phyloP scores from a whole-genome alignment of 768 basidiomycete genomes.

The Agaricus blazei region DNA sequence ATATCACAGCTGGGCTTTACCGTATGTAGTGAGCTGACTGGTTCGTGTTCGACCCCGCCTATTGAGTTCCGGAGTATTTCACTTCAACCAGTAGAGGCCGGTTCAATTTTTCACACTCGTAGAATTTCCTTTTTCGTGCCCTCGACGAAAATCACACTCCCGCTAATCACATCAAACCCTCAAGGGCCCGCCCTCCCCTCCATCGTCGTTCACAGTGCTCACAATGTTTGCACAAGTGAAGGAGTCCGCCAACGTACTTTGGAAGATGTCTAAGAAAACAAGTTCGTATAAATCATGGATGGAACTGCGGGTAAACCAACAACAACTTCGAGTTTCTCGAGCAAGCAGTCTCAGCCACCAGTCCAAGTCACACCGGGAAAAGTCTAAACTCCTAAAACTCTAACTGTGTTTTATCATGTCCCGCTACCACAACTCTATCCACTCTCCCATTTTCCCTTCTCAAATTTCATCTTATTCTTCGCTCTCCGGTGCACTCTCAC shows the following conservation, averaged over 20 bases:
- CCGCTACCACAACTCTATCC: slow-evolving; percentile 9
- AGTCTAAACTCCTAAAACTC: slow-evolving; percentile 7
- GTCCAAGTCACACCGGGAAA: neutral
- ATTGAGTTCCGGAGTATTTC: neutral
- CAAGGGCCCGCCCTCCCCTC: neutral
- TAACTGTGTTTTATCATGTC: slow-evolving; percentile 4
- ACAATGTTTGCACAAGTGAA: slow-evolving; percentile 4
- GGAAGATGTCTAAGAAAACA: neutral
- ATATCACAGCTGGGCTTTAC: neutral
- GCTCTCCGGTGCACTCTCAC: slow-evolving; percentile 6
- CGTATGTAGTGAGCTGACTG: neutral
- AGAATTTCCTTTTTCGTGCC: neutral
- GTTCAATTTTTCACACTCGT: neutral
- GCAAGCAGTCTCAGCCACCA: neutral
- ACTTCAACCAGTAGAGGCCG: neutral
- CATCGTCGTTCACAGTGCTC: neutral
- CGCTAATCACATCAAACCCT: neutral
- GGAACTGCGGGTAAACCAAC: neutral
- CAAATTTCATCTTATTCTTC: slow-evolving; percentile 8
- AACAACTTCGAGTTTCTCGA: slow-evolving; percentile 7
- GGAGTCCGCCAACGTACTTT: neutral
- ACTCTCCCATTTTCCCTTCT: slow-evolving; percentile 7
- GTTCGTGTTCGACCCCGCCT: neutral
- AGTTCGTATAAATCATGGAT: slow-evolving; percentile 5
- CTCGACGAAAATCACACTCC: neutral